A percentile compares a stretch with the other conserved stretches of the same genome.
These are phyloP conservation scores for Lactifluus pinguis DNA, from an alignment of 768 basidiomycete species.

Conservation along the genomic window DNA sequence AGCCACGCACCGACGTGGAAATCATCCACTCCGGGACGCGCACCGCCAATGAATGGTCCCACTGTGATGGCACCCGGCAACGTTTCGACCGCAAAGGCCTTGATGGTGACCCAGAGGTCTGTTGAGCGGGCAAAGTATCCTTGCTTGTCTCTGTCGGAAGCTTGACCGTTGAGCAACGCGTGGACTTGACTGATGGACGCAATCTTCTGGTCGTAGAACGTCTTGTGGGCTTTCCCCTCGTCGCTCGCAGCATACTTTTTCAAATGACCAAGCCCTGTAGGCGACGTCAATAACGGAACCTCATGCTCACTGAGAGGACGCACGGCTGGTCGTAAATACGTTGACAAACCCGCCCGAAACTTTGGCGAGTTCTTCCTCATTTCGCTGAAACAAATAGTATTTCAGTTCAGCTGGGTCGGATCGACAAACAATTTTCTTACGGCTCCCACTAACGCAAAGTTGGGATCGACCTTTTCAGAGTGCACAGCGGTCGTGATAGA, in stretches of 20 bases:
- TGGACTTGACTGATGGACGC: slow-evolving; percentile 33
- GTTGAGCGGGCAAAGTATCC: slow-evolving; percentile 33
- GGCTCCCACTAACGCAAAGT: slow-evolving; percentile 37
- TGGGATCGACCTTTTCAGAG: slow-evolving; percentile 40
- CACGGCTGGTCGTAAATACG: slow-evolving; percentile 33
- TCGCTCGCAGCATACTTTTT: slow-evolving; percentile 29
- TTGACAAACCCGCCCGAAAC: slow-evolving; percentile 28
- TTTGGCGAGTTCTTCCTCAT: slow-evolving; percentile 37
- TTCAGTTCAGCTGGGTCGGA: not conserved
- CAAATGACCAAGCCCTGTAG: slow-evolving; percentile 36
- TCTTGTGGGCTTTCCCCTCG: slow-evolving; percentile 30
- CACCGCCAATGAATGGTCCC: slow-evolving; percentile 41
- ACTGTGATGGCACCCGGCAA: slow-evolving; percentile 35
- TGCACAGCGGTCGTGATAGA: slow-evolving; percentile 34
- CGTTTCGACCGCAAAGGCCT: slow-evolving; percentile 30
- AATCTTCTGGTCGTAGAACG: slow-evolving; percentile 38
- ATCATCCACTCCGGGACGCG: slow-evolving; percentile 42
- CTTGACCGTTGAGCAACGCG: slow-evolving; percentile 34
- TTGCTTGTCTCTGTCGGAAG: slow-evolving; percentile 28
- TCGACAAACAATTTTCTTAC: slow-evolving; percentile 23
- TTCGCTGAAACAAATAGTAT: slow-evolving; percentile 26
- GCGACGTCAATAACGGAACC: not conserved
- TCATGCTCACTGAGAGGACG: slow-evolving; percentile 17
- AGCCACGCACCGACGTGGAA: slow-evolving; percentile 49
- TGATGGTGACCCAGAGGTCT: slow-evolving; percentile 32